Evolutionary conservation across 352 stramenopile species (phyloP), one percentile per base, ranked within the genome.

Genomic region (Globisporangium uncinulatum): DNA sequence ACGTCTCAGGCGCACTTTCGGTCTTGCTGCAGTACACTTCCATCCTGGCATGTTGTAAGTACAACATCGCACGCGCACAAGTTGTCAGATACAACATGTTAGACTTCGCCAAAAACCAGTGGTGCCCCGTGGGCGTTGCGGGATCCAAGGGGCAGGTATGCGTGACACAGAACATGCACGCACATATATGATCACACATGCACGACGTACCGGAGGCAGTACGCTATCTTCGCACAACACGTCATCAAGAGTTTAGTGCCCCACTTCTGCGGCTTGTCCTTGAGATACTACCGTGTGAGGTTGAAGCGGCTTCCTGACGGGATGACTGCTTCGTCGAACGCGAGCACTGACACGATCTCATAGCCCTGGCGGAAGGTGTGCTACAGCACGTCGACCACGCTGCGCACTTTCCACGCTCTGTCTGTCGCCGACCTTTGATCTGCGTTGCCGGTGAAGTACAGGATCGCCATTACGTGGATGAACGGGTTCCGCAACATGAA

Each of bases 401-500:
- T 39, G 6, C 52, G 10, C 39, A 58, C 52, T 31, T 58, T 58
- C 52, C 54, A 60, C 7, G 36, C 45, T 10, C 45, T 19, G 45
- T 60, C 54, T 4, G 14, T 37, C 13, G 13, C 14, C 4, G 54
- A 21, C n/a, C 44, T 21, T 2, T 15, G 6, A 1, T 6, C 29
- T n/a, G 4, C 34, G 54, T 54, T 60, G 31, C 54, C 7, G 1
- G 32, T 60, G 44, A 60, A 54, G 41, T 58, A 41, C 19, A 58
- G 41, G 24, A 42, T 49, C 31, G 36, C 14, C 52, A 58, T 50
- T 2, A 41, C 20, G 20, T 51, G 39, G 14, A n/a, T 20, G n/a
- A 51, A 58, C 4, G 20, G 52, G n/a, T 58, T 50, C 6, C 20
- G 8, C 20, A 24, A n/a, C 39, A 58, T 41, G 20, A 34, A 49